Base-by-base conservation (phyloP, 441 rosid genomes). In the Pelargonium cotyledonis region DNA sequence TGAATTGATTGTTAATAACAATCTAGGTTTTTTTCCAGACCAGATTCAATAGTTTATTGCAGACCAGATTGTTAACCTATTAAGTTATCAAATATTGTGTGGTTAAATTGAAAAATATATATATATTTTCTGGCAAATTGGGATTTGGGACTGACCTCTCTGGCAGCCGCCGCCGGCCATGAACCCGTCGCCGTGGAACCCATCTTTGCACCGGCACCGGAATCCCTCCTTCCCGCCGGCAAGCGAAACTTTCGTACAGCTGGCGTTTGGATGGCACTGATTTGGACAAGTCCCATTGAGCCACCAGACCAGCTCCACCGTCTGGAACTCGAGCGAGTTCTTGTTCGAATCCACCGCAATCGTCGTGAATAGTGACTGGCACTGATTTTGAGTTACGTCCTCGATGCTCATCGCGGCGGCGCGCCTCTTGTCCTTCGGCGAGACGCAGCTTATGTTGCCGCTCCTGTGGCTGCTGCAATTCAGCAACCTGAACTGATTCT, bases 221-320 rank as follows among this genome's bases (percentile, higher is more conserved):
- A 51, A 72, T 19, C 86, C 95, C n/a, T n/a, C n/a, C 0, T 1
- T 0, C 19, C 6, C 15, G 7, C 81, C 72, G 18, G 68, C 3
- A 12, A 64, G 69, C 2, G 12, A 31, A 31, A 85, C 78, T 0
- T 0, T 0, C 0, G 18, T 14, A 29, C 84, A 73, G 0, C 14
- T 57, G 0, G 84, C 90, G 60, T 79, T 67, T 6, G 1, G 2
- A 5, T 74, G 8, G 73, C 96, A 91, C 31, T 0, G 31, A 26
- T 41, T 41, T 10, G 46, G 9, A 46, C 64, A 49, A 9, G 3
- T 0, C 1, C 85, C 87, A 3, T 26, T 66, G 65, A 88, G 75
- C 97, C 97, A 85, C 97, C 96, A 91, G 8, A 60, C 82, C 70
- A 91, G 73, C 74, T 83, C 72, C 10, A 82, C 31, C 41, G 74